Evolutionary conservation across 768 basidiomycete species (phyloP).

Genomic region (Boletus edulis): DNA sequence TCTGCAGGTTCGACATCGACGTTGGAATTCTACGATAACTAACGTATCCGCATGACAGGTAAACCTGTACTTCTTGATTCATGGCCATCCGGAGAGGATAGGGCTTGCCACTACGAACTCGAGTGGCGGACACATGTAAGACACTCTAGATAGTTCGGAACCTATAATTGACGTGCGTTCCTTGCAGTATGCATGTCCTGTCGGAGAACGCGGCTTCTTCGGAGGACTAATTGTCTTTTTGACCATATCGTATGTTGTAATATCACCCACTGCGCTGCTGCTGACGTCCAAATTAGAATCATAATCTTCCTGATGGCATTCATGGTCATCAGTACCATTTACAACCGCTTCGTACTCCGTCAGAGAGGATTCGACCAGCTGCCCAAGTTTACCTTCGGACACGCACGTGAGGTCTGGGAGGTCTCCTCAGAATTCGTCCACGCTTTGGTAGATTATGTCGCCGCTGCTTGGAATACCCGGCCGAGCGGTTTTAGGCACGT

Average conservation of each 20-base stretch:
- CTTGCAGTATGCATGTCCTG: conserved; percentile 67
- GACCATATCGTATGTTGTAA: conserved; percentile 52
- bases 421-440: conserved; percentile 20
- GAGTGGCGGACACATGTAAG: conserved; percentile 84
- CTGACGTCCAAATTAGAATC: conserved; percentile 36
- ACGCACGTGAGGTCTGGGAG: conserved; percentile 22
- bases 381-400: conserved; percentile 51
- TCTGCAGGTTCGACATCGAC: conserved; percentile 39
- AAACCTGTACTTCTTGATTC: conserved; percentile 59
- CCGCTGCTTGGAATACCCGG: conserved; percentile 17
- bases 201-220: conserved; percentile 50
- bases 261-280: background rate
- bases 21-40: background rate
- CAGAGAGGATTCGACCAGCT: conserved; percentile 72
- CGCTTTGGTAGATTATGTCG: conserved; percentile 9
- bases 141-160: background rate
- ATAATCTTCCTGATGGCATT: conserved; percentile 60
- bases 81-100: conserved; percentile 57
- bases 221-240: conserved; percentile 56
- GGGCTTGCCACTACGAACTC: conserved; percentile 73
- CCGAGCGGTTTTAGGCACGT: conserved; percentile 8
- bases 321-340: conserved; percentile 65
- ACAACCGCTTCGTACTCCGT: conserved; percentile 75
- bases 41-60: conserved; percentile 28
- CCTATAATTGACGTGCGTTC: background rate